Conservation (phyloP, 345 rosid species). For the Aquilaria sinensis region DNA sequence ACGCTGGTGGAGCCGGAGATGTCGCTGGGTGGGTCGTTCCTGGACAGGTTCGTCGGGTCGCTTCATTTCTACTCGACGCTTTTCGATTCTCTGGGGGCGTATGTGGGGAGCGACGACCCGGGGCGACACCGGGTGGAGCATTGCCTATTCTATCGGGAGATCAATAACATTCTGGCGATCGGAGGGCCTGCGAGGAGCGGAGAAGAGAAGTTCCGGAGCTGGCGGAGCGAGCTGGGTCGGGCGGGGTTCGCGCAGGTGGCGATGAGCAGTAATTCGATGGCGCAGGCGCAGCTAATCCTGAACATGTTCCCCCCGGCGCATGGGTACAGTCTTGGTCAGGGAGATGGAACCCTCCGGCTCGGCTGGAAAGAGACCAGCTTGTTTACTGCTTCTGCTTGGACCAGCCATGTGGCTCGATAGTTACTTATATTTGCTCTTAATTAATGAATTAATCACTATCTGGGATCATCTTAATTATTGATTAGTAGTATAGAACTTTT, state of each 20-base stretch:
- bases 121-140: constrained; percentile 45
- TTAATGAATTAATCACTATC: too few species aligned
- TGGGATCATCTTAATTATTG: too few species aligned
- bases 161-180: constrained; percentile 55
- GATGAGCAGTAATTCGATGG: constrained; percentile 60
- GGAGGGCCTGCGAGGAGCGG: constrained; percentile 72
- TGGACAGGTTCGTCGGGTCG: constrained; percentile 61
- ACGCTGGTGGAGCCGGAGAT: constrained; percentile 65
- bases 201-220: constrained; percentile 48
- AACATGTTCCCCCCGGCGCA: constrained; percentile 60
- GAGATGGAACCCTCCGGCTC: constrained; percentile 54
- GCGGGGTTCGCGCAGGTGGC: constrained; percentile 36
- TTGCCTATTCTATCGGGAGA: constrained; percentile 41
- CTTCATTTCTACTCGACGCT: constrained; percentile 58
- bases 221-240: constrained; percentile 41
- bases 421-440: neutral
- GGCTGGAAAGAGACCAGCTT: constrained; percentile 67
- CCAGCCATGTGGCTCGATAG: constrained; percentile 31
- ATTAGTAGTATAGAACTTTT: too few species aligned
- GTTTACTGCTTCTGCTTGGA: constrained; percentile 71
- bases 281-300: constrained; percentile 61
- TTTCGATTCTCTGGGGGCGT: constrained; percentile 59
- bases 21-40: constrained; percentile 42
- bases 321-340: constrained; percentile 55
- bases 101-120: constrained; percentile 28